These are phyloP conservation scores for Trichoderma atroviride DNA, from an alignment of 2,329 filamentous ascomycete genomes.

Conservation along the genomic window DNA sequence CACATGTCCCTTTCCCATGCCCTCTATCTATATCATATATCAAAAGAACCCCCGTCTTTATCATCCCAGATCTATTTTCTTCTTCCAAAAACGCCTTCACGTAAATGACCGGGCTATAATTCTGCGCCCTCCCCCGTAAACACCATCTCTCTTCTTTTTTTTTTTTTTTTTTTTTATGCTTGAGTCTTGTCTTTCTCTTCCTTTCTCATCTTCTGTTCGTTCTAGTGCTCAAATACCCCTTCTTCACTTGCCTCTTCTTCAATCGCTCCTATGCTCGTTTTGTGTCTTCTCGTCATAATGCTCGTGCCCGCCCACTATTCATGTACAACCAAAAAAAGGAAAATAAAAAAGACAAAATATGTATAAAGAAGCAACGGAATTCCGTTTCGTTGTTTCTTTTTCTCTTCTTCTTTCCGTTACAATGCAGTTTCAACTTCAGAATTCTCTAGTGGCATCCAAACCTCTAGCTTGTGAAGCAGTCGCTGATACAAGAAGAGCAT, in stretches of 20 bases:
- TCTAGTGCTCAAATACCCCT: background rate
- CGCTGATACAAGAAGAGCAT: constrained; percentile 97
- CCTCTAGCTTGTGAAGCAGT: constrained; percentile 75
- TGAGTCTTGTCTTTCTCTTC: constrained; percentile 20
- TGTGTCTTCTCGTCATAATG: constrained; percentile 18
- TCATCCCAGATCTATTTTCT: constrained; percentile 35
- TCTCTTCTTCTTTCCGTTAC: background rate
- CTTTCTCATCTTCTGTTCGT: too few relatives aligned
- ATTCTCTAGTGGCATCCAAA: constrained; percentile 41
- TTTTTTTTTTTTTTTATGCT: constrained; percentile 34
- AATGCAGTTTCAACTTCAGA: constrained; percentile 11
- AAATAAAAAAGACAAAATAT: background rate
- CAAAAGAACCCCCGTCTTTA: constrained; percentile 29
- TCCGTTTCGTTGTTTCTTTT: background rate
- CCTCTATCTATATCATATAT: constrained; percentile 34
- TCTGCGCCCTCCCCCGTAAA: constrained; percentile 20
- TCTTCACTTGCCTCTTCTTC: background rate
- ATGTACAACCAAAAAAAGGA: background rate
- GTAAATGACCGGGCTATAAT: constrained; percentile 8
- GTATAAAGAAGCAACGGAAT: background rate
- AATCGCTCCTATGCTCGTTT: constrained; percentile 1
- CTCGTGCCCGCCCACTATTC: constrained; percentile 7
- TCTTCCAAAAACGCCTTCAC: constrained; percentile 18
- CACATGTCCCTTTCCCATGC: constrained; percentile 30
- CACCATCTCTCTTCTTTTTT: constrained; percentile 28